phyloP scores from a whole-genome alignment of 2,329 filamentous ascomycete species.

The Falciphora oryzae region DNA sequence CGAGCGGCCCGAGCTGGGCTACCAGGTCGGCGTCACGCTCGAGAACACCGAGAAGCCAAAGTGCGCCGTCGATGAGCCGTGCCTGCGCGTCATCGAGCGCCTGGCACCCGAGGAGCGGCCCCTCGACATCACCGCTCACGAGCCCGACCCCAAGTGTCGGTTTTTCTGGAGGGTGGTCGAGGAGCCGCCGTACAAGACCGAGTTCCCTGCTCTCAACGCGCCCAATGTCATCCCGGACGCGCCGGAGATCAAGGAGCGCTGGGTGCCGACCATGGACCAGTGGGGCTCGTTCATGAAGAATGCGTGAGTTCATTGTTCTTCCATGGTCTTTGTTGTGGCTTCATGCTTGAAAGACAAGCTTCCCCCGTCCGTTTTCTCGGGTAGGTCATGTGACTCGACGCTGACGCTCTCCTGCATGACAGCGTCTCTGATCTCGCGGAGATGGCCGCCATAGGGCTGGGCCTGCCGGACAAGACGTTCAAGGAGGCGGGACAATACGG shows the following conservation, averaged over 20 bases:
- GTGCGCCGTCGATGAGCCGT: slow-evolving; percentile 57
- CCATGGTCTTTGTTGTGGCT: background rate
- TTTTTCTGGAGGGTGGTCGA: slow-evolving; percentile 60
- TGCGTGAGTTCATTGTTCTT: slow-evolving; percentile 36
- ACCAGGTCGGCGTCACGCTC: slow-evolving; percentile 57
- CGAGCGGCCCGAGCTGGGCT: slow-evolving; percentile 52
- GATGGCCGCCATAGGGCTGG: slow-evolving; percentile 53
- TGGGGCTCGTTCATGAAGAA: slow-evolving; percentile 57
- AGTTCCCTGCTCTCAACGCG: slow-evolving; percentile 51
- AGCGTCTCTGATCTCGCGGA: slow-evolving; percentile 51
- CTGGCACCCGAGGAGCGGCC: slow-evolving; percentile 50
- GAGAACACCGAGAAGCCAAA: slow-evolving; percentile 60
- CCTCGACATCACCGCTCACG: slow-evolving; percentile 50
- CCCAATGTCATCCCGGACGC: slow-evolving; percentile 48
- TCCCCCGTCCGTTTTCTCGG: too few species aligned
- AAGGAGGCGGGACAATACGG: slow-evolving; percentile 50
- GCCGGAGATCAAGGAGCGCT: slow-evolving; percentile 41
- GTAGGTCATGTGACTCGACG: background rate
- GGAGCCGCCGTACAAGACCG: slow-evolving; percentile 45
- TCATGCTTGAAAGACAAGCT: background rate
- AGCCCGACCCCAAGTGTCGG: slow-evolving; percentile 55
- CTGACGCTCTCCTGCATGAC: background rate
- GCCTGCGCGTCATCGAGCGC: slow-evolving; percentile 49
- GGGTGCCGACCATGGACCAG: slow-evolving; percentile 48
- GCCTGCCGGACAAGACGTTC: slow-evolving; percentile 46